These are phyloP conservation scores for Stromatinia cepivora DNA, from an alignment of 2,329 filamentous ascomycete genomes.

Conservation along the genomic window DNA sequence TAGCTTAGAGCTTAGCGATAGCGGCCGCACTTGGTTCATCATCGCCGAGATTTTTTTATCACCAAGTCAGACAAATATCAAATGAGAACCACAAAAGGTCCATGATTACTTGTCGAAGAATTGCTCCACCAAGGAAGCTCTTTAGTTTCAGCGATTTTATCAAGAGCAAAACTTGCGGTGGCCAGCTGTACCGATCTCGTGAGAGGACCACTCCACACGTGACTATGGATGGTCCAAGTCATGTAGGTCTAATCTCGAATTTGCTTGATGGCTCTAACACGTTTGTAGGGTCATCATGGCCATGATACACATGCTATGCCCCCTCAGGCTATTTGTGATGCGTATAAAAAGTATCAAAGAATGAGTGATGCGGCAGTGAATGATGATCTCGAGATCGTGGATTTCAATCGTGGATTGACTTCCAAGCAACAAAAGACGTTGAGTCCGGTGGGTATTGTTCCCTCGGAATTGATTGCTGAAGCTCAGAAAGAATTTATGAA, in stretches of 20 bases:
- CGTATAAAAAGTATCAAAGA: slow-evolving; percentile 40
- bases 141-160: not conserved
- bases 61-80: not conserved
- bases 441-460: slow-evolving; percentile 31
- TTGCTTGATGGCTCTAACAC: slow-evolving; percentile 10
- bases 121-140: not conserved
- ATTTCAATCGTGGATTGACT: slow-evolving; percentile 38
- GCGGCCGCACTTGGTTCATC: not conserved
- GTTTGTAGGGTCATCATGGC: slow-evolving; percentile 27
- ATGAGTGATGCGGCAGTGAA: slow-evolving; percentile 35
- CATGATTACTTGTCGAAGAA: slow-evolving; percentile 8
- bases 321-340: slow-evolving; percentile 39
- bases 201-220: slow-evolving; percentile 14
- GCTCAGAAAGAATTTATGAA: slow-evolving; percentile 31
- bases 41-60: not conserved
- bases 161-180: slow-evolving; percentile 9
- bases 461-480: slow-evolving; percentile 32
- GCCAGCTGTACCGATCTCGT: slow-evolving; percentile 12
- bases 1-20: not conserved
- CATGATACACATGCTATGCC: slow-evolving; percentile 42
- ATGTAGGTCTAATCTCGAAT: slow-evolving; percentile 4
- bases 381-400: slow-evolving; percentile 37
- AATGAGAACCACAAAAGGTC: not conserved
- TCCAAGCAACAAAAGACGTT: slow-evolving; percentile 34
- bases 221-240: slow-evolving; percentile 23